Percentiles rank a stretch among this genome's conserved stretches.
Conservation (phyloP, 345 rosid genomes). For the Aethionema arabicum region DNA sequence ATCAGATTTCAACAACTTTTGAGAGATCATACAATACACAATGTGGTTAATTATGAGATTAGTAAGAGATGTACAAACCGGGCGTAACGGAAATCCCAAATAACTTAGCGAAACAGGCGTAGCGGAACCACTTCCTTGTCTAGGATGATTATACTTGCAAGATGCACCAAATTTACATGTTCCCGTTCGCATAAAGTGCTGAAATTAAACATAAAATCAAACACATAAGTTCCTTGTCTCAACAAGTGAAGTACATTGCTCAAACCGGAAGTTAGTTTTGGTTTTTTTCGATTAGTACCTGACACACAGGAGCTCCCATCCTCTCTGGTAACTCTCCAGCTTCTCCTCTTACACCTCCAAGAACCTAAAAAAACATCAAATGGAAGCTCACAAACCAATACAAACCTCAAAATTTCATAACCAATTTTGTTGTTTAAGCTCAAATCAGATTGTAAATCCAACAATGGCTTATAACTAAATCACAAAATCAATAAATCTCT, state of each 20-base stretch:
- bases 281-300: constrained; percentile 46
- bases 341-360: constrained; percentile 57
- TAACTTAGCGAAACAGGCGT: constrained; percentile 59
- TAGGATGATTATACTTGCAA: constrained; percentile 96
- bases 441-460: not conserved
- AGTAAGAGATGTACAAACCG: constrained; percentile 50
- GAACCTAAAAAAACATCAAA: constrained; percentile 47
- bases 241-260: constrained; percentile 22
- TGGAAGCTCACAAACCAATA: constrained; percentile 15
- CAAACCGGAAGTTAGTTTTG: constrained; percentile 11
- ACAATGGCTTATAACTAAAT: constrained; percentile 14
- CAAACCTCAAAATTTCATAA: not conserved
- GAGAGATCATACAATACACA: constrained; percentile 15
- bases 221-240: not conserved
- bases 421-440: not conserved
- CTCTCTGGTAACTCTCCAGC: constrained; percentile 75
- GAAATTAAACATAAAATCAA: constrained; percentile 10
- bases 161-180: constrained; percentile 89
- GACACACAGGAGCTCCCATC: constrained; percentile 76
- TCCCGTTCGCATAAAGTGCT: constrained; percentile 95
- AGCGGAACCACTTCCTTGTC: constrained; percentile 63
- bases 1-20: not conserved
- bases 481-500: constrained; percentile 15
- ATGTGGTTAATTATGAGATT: not conserved
- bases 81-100: constrained; percentile 83